Base-by-base conservation (phyloP, 768 basidiomycete species). In the Lyophyllum shimeji region DNA sequence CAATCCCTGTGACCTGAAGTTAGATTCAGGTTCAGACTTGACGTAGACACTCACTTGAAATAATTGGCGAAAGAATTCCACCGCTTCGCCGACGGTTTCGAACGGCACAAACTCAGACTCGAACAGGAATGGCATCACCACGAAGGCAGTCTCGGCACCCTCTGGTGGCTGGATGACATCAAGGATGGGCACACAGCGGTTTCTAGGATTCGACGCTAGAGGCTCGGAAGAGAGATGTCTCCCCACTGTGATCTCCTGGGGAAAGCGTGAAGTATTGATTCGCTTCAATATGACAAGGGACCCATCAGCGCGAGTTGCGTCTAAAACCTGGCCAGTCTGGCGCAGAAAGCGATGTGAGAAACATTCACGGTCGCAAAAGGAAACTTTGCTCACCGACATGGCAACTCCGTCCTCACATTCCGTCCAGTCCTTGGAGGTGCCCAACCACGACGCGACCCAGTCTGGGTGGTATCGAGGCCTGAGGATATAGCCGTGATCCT, bases 131-230 rank as follows among this genome's bases (percentile, higher is more conserved):
- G 67, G 67, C 65, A 71, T 70, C 4, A 69, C 67, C 3, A 70
- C 18, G 15, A 65, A 57, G 7, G 37, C 24, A 0, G 29, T 21
- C 15, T 58, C 52, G 6, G 27, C 54, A 11, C 70, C 63, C 39
- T 65, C 61, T 11, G 57, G 63, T 13, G 56, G 34, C 6, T 56
- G 37, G 7, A 69, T 52, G 1, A 56, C 45, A 4, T 66, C 65
- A 21, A 60, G 56, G 18, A 72, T 43, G 0, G 70, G 73, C 3
- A 73, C 61, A 7, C 73, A 74, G 43, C 69, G 70, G 27, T 75
- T 78, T n/a, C 54, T 53, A 17, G 68, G 60, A 40, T 69, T 46
- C n/a, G 50, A 50, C 2, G 45, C 24, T 4, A 63, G 46, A 0
- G 29, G 27, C 17, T 55, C 56, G 8, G 57, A 33, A 7, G 63